Evolutionary conservation across 805 yeast species (phyloP).

Genomic region (Scheffersomyces amazonensis): DNA sequence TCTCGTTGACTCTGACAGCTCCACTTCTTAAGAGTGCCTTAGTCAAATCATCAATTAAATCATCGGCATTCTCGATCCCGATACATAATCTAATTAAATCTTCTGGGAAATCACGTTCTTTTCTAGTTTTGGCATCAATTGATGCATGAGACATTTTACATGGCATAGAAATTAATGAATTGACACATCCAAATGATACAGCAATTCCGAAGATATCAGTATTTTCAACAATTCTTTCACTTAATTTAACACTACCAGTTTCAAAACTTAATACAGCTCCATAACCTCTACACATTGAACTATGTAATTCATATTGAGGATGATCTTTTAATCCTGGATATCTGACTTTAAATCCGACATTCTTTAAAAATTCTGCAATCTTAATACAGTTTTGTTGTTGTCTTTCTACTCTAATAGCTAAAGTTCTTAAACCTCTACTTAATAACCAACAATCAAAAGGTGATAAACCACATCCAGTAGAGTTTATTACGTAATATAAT

Average conservation of each 20-base stretch:
- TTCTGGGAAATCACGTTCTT: slow-evolving; percentile 88
- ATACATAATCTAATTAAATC: slow-evolving; percentile 87
- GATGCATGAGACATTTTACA: slow-evolving; percentile 98
- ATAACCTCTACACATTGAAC: slow-evolving; percentile 72
- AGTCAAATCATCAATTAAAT: slow-evolving; percentile 76
- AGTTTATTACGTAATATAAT: slow-evolving; percentile 74
- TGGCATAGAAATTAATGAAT: slow-evolving; percentile 89
- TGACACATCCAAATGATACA: slow-evolving; percentile 92
- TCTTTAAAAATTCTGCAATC: slow-evolving; percentile 71
- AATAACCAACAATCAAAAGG: slow-evolving; percentile 94
- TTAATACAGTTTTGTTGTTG: slow-evolving; percentile 79
- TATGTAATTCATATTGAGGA: slow-evolving; percentile 79
- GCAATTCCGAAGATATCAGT: slow-evolving; percentile 82
- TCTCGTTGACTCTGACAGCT: slow-evolving; percentile 41
- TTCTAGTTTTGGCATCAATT: slow-evolving; percentile 81
- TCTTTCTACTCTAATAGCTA: slow-evolving; percentile 81
- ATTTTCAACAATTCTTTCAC: slow-evolving; percentile 71
- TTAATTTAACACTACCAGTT: slow-evolving; percentile 68
- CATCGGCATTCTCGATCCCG: slow-evolving; percentile 84
- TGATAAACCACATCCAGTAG: slow-evolving; percentile 87
- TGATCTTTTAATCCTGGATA: slow-evolving; percentile 83
- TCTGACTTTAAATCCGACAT: slow-evolving; percentile 70
- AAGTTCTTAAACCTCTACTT: slow-evolving; percentile 83
- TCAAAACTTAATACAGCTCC: slow-evolving; percentile 91
- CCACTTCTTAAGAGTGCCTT: slow-evolving; percentile 69